phyloP scores from a whole-genome alignment of 495 filamentous ascomycete species.

The Hyaloscypha variabilis region DNA sequence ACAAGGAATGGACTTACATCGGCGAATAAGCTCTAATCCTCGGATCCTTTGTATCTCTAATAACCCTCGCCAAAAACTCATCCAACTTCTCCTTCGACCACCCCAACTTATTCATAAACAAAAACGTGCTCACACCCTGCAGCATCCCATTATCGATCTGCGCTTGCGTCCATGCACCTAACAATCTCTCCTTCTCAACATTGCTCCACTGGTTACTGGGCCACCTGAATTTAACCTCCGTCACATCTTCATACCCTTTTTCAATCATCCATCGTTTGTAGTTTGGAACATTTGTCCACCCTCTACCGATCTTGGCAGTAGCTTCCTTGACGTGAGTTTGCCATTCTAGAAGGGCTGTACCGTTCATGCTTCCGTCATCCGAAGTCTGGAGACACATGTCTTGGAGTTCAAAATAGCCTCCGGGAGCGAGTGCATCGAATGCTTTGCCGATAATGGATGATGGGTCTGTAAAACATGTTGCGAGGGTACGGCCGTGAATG shows the following conservation, averaged over 20 bases:
- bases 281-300: neutral
- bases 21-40: constrained; percentile 43
- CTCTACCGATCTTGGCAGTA: constrained; percentile 2
- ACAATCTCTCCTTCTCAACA: constrained; percentile 30
- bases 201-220: constrained; percentile 8
- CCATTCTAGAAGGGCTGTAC: constrained; percentile 25
- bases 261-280: constrained; percentile 44
- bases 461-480: constrained; percentile 15
- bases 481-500: constrained; percentile 47
- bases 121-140: constrained; percentile 9
- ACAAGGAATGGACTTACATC: constrained; percentile 5
- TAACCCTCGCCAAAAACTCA: constrained; percentile 45
- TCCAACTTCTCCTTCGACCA: constrained; percentile 48
- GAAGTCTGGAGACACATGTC: constrained; percentile 20
- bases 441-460: neutral
- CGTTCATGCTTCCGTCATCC: constrained; percentile 39
- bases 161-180: constrained; percentile 13
- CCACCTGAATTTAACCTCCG: constrained; percentile 1
- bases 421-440: constrained; percentile 9
- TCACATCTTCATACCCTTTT: constrained; percentile 41
- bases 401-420: constrained; percentile 9
- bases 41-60: constrained; percentile 46
- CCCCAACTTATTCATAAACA: constrained; percentile 38
- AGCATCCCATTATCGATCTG: constrained; percentile 37
- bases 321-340: constrained; percentile 36